A percentile compares a stretch with the other conserved stretches of the same genome.
phyloP scores from a whole-genome alignment of 768 basidiomycete genomes.

The Pleurotus tuber-regium region DNA sequence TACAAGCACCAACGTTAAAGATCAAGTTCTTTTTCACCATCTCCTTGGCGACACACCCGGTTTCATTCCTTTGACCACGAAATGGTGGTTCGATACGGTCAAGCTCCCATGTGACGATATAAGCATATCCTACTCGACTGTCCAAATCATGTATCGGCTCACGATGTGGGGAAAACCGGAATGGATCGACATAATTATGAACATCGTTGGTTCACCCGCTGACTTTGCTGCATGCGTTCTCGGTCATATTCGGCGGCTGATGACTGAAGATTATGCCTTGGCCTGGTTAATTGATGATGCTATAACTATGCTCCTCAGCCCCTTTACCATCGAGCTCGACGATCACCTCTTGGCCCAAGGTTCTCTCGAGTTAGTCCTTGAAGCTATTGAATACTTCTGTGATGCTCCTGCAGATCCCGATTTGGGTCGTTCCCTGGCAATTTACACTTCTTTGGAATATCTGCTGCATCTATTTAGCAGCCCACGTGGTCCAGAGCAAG shows the following conservation, averaged over 20 bases:
- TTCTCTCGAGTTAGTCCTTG: not conserved
- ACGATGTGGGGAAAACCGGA: not conserved
- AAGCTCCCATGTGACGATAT: not conserved
- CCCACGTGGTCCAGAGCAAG: no score
- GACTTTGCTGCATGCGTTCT: not conserved
- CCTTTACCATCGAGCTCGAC: not conserved
- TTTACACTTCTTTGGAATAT: not conserved
- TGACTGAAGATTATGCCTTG: not conserved
- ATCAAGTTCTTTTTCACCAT: not conserved
- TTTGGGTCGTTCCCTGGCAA: not conserved
- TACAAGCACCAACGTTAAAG: not conserved
- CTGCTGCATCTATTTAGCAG: not conserved
- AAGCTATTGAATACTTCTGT: not conserved
- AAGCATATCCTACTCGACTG: not conserved
- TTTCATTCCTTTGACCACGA: not conserved
- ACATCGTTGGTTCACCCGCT: not conserved
- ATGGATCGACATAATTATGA: not conserved
- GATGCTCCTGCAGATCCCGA: not conserved
- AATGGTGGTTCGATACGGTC: not conserved
- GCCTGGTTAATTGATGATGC: not conserved
- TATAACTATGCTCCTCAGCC: not conserved
- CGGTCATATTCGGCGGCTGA: not conserved
- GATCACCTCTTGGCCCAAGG: not conserved
- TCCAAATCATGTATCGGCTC: not conserved
- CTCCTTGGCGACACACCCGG: not conserved